Conservation (phyloP, 805 yeast genomes). For the Yarrowia yakushimensis region DNA sequence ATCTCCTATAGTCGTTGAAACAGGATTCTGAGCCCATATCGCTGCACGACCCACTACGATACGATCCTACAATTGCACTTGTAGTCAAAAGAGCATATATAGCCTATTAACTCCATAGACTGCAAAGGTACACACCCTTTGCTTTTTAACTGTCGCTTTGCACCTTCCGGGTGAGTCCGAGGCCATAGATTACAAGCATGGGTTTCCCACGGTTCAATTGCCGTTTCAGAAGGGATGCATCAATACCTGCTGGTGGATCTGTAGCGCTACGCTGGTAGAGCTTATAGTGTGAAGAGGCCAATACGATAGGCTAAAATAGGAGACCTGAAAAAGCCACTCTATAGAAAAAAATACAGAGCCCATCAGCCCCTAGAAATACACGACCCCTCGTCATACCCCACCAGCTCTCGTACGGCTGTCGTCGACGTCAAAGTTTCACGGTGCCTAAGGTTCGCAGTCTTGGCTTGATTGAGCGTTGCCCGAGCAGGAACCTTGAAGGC, state of each 20-base stretch:
- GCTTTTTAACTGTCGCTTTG: neutral
- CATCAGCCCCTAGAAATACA: neutral
- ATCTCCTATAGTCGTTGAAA: neutral
- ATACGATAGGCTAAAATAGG: too few species aligned
- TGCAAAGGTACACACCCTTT: too few species aligned
- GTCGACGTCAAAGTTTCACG: slow-evolving; percentile 7
- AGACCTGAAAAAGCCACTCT: neutral
- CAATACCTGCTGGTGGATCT: neutral
- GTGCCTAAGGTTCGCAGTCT: slow-evolving; percentile 8
- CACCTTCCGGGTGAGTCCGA: neutral
- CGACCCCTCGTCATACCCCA: neutral
- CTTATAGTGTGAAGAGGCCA: neutral
- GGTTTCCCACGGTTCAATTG: neutral
- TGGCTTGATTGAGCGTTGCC: neutral
- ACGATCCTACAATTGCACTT: too few species aligned
- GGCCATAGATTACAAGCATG: neutral
- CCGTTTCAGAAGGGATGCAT: neutral
- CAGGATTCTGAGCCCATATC: too few species aligned
- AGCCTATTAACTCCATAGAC: too few species aligned
- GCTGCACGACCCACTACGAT: too few species aligned
- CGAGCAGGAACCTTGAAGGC: slow-evolving; percentile 4
- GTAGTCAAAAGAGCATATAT: too few species aligned
- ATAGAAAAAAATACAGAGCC: neutral
- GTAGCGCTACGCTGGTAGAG: neutral
- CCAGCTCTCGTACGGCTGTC: neutral